phyloP scores from a whole-genome alignment of 306 rosid species.

The Vigna nakashimae region DNA sequence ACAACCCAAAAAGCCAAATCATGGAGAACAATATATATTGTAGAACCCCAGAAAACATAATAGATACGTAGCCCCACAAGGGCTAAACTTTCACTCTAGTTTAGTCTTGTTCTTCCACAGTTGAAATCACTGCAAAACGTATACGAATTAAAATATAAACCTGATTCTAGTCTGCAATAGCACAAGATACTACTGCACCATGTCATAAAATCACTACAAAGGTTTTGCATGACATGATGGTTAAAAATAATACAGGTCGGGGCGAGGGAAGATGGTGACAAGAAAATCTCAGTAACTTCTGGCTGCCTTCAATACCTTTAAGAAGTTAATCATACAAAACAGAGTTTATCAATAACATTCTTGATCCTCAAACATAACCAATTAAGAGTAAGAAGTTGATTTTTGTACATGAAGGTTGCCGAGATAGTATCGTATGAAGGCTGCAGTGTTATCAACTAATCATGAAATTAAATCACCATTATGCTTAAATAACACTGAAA shows the following conservation, averaged over 20 bases:
- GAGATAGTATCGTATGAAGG: too few species aligned
- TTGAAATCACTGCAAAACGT: not conserved
- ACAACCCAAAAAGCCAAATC: not conserved
- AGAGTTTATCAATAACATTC: constrained; percentile 51
- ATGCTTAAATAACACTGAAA: too few species aligned
- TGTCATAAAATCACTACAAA: constrained; percentile 3
- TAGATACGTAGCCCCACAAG: not conserved
- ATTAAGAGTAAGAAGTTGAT: not conserved
- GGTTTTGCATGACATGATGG: not conserved
- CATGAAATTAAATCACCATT: too few species aligned
- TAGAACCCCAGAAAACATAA: not conserved
- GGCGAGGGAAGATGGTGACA: constrained; percentile 15
- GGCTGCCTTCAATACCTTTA: constrained; percentile 27
- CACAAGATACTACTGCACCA: not conserved
- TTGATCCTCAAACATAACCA: constrained; percentile 40
- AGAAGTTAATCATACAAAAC: constrained; percentile 36
- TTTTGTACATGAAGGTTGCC: too few species aligned
- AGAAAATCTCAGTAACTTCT: constrained; percentile 7
- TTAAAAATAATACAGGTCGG: not conserved
- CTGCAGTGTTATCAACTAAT: too few species aligned
- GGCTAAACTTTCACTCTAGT: not conserved
- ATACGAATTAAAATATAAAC: not conserved
- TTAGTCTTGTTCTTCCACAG: too few species aligned
- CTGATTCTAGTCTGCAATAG: not conserved
- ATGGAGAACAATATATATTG: not conserved